A percentile compares a stretch with the other conserved stretches of the same genome.
phyloP scores from a whole-genome alignment of 345 rosid species.

The Eucalyptus erythrocorys region DNA sequence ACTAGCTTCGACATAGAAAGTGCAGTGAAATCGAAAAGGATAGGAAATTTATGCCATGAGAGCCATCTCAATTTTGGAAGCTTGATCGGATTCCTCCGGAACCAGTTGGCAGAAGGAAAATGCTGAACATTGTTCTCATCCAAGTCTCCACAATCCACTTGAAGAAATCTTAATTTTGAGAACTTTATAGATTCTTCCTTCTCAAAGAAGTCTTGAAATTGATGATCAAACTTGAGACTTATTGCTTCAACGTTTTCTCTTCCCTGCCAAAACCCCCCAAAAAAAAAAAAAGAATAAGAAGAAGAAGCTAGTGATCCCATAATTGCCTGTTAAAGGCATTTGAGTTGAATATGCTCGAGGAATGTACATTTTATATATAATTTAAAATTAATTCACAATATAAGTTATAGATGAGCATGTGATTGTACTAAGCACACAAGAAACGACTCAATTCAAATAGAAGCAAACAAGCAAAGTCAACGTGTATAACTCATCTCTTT shows the following conservation, averaged over 20 bases:
- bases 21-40: accelerated
- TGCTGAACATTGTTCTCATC: not conserved
- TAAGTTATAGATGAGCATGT: not conserved
- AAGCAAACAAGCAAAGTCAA: not conserved
- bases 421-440: accelerated
- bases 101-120: too few relatives aligned
- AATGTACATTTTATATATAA: accelerated
- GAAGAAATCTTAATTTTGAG: too few relatives aligned
- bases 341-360: accelerated
- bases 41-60: not conserved
- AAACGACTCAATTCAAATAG: accelerated
- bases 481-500: accelerated
- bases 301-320: not conserved
- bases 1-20: accelerated
- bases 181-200: too few relatives aligned
- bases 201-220: too few relatives aligned
- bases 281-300: not conserved
- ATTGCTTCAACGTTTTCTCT: too few relatives aligned
- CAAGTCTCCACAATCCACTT: too few relatives aligned
- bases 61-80: not conserved
- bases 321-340: not conserved
- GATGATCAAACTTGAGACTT: too few relatives aligned
- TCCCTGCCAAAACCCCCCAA: not conserved
- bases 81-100: not conserved
- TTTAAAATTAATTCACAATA: accelerated